Evolutionary conservation across 345 rosid species (phyloP), one percentile per base, ranked within the genome.

Genomic region (Populus davidiana): DNA sequence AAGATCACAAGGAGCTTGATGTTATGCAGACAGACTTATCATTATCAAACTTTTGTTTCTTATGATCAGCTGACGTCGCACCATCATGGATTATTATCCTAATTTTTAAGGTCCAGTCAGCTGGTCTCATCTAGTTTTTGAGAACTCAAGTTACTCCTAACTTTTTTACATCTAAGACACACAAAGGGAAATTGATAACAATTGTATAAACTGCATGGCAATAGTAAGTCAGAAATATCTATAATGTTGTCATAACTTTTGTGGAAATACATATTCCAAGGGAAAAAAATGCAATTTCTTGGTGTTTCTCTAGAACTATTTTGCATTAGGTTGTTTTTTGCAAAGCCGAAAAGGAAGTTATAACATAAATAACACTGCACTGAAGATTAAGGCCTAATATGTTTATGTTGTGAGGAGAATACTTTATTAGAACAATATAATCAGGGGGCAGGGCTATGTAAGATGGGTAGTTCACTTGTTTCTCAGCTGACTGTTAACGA

Each of bases 1-100:
- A 72, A 52, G 41, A 62, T 76, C 39, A 78, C 67, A 43, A 74
- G 67, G 38, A 52, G 7, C 33, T 49, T 67, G 71, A 75, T 66
- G 17, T 21, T 49, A 33, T 49, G 21, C 12, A 8, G 33, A 18
- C 6, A 43, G 4, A 11, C 49, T 43, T 43, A 2, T 12, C 49
- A 12, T 2, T 43, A 43, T 43, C 14, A 43, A 12, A 12, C 16
- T 43, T 43, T 43, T 43, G 49, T 43, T 12, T 10, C 49, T 43
- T 43, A 43, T 43, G 16, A 43, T 10, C 13, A 43, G 49, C 1
- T 43, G 16, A 43, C 16, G 10, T 43, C 14, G 49, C 49, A 43
- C 49, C 49, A 43, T 12, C 49, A 43, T 43, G 49, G 49, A 43
- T 43, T 43, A 2, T 43, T 43, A 43, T 43, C 47, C 47, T 43